Conservation (phyloP, 768 basidiomycete genomes). For the Ephemerocybe angulata region DNA sequence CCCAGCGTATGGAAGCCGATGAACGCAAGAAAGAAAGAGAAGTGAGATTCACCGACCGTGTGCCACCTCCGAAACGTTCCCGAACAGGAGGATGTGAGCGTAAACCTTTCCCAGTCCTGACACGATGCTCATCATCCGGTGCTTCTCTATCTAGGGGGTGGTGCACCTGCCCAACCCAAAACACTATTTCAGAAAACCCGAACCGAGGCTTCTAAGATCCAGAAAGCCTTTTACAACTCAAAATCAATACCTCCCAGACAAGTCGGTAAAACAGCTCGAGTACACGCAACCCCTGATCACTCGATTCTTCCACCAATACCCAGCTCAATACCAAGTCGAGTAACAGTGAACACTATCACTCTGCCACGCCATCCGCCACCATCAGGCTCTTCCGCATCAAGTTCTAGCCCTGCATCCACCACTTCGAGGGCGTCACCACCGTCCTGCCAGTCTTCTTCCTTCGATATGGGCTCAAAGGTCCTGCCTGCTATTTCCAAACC, state of each 20-base stretch:
- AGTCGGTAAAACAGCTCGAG: conserved; percentile 40
- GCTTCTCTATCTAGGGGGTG: conserved; percentile 30
- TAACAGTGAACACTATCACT: conserved; percentile 50
- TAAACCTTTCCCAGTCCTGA: conserved; percentile 8
- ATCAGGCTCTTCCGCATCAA: conserved; percentile 15
- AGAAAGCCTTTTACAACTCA: conserved; percentile 55
- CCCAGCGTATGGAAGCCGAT: conserved; percentile 63
- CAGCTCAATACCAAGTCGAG: conserved; percentile 35
- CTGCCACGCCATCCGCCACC: conserved; percentile 30
- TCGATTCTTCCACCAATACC: conserved; percentile 32
- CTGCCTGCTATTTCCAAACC: neutral
- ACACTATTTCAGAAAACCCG: conserved; percentile 76
- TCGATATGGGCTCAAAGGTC: neutral
- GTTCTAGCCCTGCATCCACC: conserved; percentile 13
- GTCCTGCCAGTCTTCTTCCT: conserved; percentile 2
- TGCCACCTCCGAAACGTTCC: conserved; percentile 64
- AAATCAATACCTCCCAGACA: conserved; percentile 56
- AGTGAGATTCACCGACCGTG: conserved; percentile 68
- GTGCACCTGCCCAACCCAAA: conserved; percentile 46
- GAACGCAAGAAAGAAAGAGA: conserved; percentile 75
- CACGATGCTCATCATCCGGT: conserved; percentile 15
- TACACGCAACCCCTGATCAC: conserved; percentile 33
- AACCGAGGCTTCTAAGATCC: conserved; percentile 63
- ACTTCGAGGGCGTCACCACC: conserved; percentile 9
- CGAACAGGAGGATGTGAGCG: conserved; percentile 51